Base-by-base conservation (phyloP, 257 asterid genomes). In the Petunia secreta region DNA sequence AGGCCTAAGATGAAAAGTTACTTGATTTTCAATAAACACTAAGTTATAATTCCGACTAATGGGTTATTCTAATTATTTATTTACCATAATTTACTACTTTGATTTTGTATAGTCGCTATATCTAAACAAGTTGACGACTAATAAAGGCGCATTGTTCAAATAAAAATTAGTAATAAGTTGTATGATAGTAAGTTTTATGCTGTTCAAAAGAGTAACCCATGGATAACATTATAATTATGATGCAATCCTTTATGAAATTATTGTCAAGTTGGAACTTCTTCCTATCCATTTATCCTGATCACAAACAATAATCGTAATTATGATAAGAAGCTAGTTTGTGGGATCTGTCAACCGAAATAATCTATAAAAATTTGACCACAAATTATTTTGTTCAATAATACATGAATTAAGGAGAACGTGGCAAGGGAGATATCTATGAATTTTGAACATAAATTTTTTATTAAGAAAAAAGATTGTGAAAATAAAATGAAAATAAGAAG, bases 341-440 rank as follows among this genome's bases (percentile, higher is more conserved):
- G 16, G 36, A 58, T 7, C 7, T 58, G 1, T 16, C 11, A 58
- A 16, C 10, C 37, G 11, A 58, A 16, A 58, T 58, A 2, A 16
- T 58, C 7, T 58, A 58, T 5, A n/a, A 43, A 68, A 11, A 44
- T 68, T 68, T 68, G 75, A 68, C 75, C 57, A 43, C 40, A 43
- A 41, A 57, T n/a, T 8, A n/a, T 4, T 8, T 68, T n/a, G n/a
- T 4, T 43, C 57, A 68, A 68, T 44, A 68, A 8, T 44, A 13
- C 1, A 68, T 8, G 3, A 2, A 8, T 8, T 41, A 43, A 68
- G 14, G 4, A 67, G 4, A n/a, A n/a, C 2, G 37, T 16, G 15
- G 34, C 8, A 67, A n/a, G 2, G 16, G n/a, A 41, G 0, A 0
- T 62, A 34, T 5, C 39, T 1, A 63, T 63, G 8, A 63, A 63